Evolutionary conservation across 805 yeast species (phyloP).

Genomic region (Candida namnaoensis): DNA sequence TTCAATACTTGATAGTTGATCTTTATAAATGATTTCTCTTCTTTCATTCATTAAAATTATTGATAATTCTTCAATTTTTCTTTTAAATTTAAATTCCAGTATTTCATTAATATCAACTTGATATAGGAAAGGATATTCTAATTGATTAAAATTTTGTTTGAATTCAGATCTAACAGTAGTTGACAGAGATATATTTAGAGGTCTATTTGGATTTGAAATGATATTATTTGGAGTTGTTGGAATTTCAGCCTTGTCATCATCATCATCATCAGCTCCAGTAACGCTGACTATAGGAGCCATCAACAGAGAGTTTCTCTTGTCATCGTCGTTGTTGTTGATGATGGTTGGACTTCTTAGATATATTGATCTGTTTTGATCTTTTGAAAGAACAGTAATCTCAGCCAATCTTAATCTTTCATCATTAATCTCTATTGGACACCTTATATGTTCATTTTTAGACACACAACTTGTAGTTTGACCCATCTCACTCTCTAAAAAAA

Average conservation of each 20-base stretch:
- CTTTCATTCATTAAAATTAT: background rate
- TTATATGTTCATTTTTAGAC: too few species aligned
- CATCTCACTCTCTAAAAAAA: too few species aligned
- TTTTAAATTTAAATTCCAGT: slow-evolving; percentile 1
- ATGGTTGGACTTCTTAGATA: background rate
- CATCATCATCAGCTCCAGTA: too few species aligned
- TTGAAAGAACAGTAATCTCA: background rate
- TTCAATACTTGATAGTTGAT: background rate
- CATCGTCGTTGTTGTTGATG: background rate
- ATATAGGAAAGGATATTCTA: slow-evolving; percentile 5
- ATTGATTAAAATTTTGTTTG: slow-evolving; percentile 4
- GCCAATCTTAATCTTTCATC: background rate
- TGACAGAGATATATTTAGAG: slow-evolving; percentile 1
- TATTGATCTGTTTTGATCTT: slow-evolving; percentile 1
- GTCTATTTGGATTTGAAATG: background rate
- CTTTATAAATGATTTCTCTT: background rate
- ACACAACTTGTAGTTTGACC: too few species aligned
- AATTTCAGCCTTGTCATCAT: too few species aligned
- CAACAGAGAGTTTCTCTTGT: too few species aligned
- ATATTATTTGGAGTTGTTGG: too few species aligned
- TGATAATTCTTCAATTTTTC: background rate
- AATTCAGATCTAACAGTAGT: slow-evolving; percentile 1
- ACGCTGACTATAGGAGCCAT: too few species aligned
- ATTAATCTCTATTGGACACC: too few species aligned
- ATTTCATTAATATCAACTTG: slow-evolving; percentile 1